A percentile compares a stretch with the other conserved stretches of the same genome.
phyloP scores from a whole-genome alignment of 2,329 filamentous ascomycete genomes.

The Zasmidium cellare region DNA sequence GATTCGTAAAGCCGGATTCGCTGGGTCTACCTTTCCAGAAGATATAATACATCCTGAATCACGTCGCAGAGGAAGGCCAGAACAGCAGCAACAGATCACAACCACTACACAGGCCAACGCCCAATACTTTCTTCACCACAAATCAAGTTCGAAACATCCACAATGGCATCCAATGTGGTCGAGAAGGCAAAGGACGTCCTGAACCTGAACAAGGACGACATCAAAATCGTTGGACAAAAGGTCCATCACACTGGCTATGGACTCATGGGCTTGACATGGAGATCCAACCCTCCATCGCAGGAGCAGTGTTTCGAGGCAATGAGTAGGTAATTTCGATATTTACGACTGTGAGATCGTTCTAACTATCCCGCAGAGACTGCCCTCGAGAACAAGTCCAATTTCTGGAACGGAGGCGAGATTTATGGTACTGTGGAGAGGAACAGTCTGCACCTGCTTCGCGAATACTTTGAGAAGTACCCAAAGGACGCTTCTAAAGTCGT shows the following conservation, averaged over 20 bases:
- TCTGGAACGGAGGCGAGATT: slow-evolving; percentile 53
- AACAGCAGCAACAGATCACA: neutral
- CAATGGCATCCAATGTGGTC: slow-evolving; percentile 26
- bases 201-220: slow-evolving; percentile 17
- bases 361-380: slow-evolving; percentile 13
- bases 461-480: slow-evolving; percentile 54
- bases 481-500: slow-evolving; percentile 52
- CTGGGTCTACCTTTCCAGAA: no score
- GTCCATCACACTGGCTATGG: slow-evolving; percentile 45
- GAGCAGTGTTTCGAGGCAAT: slow-evolving; percentile 46
- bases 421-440: slow-evolving; percentile 50
- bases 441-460: slow-evolving; percentile 49
- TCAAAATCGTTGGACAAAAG: slow-evolving; percentile 25
- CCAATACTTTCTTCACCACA: no score
- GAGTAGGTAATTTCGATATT: slow-evolving; percentile 24
- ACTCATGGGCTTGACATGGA: slow-evolving; percentile 53
- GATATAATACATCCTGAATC: no score
- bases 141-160: neutral
- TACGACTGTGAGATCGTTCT: neutral
- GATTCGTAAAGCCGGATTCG: neutral
- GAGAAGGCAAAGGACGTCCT: slow-evolving; percentile 31
- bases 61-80: no score
- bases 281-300: slow-evolving; percentile 37
- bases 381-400: slow-evolving; percentile 40
- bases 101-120: no score